A percentile compares a stretch with the other conserved stretches of the same genome.
Conservation (phyloP, 2,329 filamentous ascomycete genomes). For the Xylaria sp. region DNA sequence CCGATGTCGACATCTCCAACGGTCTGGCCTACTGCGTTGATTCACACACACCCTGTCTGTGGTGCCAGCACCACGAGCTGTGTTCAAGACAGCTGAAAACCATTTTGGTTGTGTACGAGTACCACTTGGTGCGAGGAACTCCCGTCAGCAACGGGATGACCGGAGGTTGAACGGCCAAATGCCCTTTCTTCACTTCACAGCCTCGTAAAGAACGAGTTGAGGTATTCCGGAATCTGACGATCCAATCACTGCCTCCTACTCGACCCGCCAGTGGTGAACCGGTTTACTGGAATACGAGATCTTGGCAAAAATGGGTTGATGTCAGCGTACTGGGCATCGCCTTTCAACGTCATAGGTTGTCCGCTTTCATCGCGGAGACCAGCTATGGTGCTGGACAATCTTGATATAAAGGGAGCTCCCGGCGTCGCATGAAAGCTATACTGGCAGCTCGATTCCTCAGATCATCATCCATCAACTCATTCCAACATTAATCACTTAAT, state of each 20-base stretch:
- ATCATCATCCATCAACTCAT: neutral
- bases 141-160: neutral
- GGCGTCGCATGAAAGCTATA: neutral
- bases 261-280: neutral
- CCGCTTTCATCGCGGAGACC: neutral
- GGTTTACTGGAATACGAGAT: constrained; percentile 26
- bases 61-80: neutral
- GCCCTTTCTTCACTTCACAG: constrained; percentile 8
- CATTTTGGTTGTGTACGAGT: neutral
- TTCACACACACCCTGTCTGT: neutral
- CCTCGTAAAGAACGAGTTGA: neutral
- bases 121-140: neutral
- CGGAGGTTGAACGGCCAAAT: neutral
- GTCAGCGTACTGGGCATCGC: neutral
- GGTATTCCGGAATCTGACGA: neutral
- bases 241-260: neutral
- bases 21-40: neutral
- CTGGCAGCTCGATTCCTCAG: neutral
- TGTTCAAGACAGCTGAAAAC: neutral
- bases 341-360: neutral
- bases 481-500: neutral
- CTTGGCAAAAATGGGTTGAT: constrained; percentile 20
- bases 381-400: neutral
- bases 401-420: neutral
- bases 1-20: neutral